Percentiles rank a stretch among this genome's conserved stretches.
Evolutionary conservation across 768 basidiomycete genomes (phyloP).

Genomic region (Panellus pusillus): DNA sequence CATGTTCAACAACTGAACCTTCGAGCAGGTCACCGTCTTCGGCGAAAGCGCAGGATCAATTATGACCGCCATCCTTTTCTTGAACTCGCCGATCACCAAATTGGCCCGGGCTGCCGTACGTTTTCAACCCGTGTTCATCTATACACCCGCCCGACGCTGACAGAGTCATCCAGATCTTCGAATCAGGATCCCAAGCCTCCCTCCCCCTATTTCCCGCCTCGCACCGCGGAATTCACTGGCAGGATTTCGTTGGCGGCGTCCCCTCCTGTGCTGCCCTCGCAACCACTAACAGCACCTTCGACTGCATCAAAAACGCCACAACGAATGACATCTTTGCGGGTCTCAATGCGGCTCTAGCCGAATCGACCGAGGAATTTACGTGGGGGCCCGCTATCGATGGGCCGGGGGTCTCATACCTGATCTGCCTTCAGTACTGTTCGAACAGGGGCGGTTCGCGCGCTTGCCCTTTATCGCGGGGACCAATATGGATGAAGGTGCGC

Average conservation of each 20-base stretch:
- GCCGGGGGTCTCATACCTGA: constrained; percentile 39
- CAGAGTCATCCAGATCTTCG: constrained; percentile 35
- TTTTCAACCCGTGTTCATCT: not conserved
- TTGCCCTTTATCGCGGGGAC: constrained; percentile 48
- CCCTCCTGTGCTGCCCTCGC: constrained; percentile 26
- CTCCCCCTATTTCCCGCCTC: constrained; percentile 27
- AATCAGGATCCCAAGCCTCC: constrained; percentile 41
- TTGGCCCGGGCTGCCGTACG: constrained; percentile 35
- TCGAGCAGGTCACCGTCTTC: constrained; percentile 41
- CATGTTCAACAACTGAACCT: not conserved
- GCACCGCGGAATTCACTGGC: constrained; percentile 30
- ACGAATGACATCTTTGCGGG: constrained; percentile 32
- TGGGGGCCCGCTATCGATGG: constrained; percentile 45
- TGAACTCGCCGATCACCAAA: constrained; percentile 30
- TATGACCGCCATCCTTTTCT: constrained; percentile 36
- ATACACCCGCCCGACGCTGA: not conserved
- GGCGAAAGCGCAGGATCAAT: constrained; percentile 54
- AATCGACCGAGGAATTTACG: constrained; percentile 26
- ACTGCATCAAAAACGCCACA: constrained; percentile 31
- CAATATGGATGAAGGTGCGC: constrained; percentile 46
- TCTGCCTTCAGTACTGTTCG: constrained; percentile 34
- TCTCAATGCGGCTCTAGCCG: constrained; percentile 20
- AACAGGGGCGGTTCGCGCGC: constrained; percentile 33
- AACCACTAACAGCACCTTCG: constrained; percentile 32
- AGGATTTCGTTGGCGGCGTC: constrained; percentile 31